Evolutionary conservation across 768 basidiomycete genomes (phyloP), one percentile per base, ranked within the genome.

Genomic region (Mycena amicta): DNA sequence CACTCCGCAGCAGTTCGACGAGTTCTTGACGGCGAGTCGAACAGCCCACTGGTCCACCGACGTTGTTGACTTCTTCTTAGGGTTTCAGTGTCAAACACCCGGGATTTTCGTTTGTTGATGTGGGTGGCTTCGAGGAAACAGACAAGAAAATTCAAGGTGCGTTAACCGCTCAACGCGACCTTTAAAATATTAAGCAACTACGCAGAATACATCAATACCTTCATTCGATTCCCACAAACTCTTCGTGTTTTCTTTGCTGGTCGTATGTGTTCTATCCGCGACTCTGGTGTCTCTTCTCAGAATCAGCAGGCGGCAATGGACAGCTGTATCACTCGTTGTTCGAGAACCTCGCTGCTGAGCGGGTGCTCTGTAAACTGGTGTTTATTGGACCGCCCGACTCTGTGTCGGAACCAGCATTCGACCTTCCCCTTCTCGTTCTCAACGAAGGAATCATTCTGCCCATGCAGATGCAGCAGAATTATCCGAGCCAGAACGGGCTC

Each of bases 81-180:
- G 87, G 90, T 40, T 90, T 93, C 63, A 88, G 85, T 57, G 85
- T 89, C 67, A 79, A 87, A 5, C 89, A 88, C 25, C 85, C 88
- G 15, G 81, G 89, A 41, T 92, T 92, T 72, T 75, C 78, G 30
- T 70, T 86, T 61, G 81, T 90, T 52, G 91, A 92, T 69, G 86
- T 86, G 46, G 89, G 89, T 25, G 77, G 78, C 53, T 79, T 79
- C 54, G 84, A 81, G 60, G 88, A 89, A 45, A 78, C 80, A 4
- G 86, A 86, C 67, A 74, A 77, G 23, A 93, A 92, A 71, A 85
- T 93, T 57, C 83, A 83, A 78, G 91, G 91, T 89, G 41, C 41
- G 28, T 52, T 41, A n/a, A n/a, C n/a, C n/a, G n/a, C n/a, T n/a
- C n/a, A n/a, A n/a, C 13, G 43, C 41, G 28, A n/a, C n/a, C n/a